Base-by-base conservation (phyloP, 1,284 basidiomycete species). In the Neonothopanus nambi region DNA sequence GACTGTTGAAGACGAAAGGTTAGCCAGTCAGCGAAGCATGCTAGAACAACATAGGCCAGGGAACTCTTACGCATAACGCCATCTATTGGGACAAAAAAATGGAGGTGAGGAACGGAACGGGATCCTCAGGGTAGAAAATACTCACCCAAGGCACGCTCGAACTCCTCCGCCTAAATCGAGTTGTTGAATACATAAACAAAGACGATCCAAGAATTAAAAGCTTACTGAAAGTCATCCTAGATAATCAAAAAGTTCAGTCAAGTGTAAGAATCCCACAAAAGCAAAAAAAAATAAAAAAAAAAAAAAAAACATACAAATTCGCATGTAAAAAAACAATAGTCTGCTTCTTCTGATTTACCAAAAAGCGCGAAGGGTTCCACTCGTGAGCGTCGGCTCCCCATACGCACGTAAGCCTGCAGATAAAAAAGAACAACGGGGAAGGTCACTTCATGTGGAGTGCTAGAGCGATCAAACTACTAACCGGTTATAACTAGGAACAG, bases 51-150 rank as follows among this genome's bases (percentile, higher is more conserved):
- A 6, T 26, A 4, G 23, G 13, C 9, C 12, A 28, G 8, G 23
- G 13, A 28, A n/a, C 24, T 21, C 52, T 39, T 43, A 54, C 52
- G 45, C 52, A n/a, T 48, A 54, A 35, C 40, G 52, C 52, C 52
- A 54, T 15, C 52, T 54, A 37, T 18, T 12, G 3, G 12, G 18
- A 36, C 4, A 44, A 15, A 13, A 18, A 4, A 24, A 44, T 3
- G 7, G 21, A 18, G 5, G n/a, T 12, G 12, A 39, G 35, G 35
- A 36, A 30, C 3, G 17, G 12, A 23, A 13, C 3, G 8, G 2
- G 4, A 9, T 33, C 9, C 8, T 33, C 2, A 11, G 4, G 13
- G 30, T 13, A 11, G 1, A 37, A 23, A 13, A 15, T 48, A 42
- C 51, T 12, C 41, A 53, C 51, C 51, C 51, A 24, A 53, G 46